phyloP scores from a whole-genome alignment of 2,329 filamentous ascomycete species.

The Coniochaeta hoffmannii region DNA sequence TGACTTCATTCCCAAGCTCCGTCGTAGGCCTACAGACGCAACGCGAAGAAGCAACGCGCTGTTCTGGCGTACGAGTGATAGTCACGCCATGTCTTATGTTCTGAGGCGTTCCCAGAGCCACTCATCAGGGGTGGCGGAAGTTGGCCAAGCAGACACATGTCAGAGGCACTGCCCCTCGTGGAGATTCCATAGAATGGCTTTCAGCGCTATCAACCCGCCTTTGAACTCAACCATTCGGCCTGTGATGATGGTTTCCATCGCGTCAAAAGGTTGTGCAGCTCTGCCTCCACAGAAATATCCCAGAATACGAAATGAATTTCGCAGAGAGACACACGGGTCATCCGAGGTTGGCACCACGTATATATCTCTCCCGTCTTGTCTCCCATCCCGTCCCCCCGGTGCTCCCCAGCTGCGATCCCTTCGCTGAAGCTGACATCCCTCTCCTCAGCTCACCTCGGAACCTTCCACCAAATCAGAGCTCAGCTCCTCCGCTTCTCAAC shows the following conservation, averaged over 20 bases:
- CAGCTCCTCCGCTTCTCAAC: not conserved
- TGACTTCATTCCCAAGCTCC: not conserved
- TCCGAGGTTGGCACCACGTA: not conserved
- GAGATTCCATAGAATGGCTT: not conserved
- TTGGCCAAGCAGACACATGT: not conserved
- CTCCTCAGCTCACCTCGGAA: not conserved
- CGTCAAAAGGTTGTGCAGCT: not conserved
- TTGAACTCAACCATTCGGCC: not conserved
- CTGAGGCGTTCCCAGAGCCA: not conserved
- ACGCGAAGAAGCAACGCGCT: not conserved
- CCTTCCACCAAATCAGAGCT: not conserved
- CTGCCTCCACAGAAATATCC: not conserved
- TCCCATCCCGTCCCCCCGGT: not conserved
- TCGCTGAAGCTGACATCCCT: no score
- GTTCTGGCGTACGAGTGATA: not conserved
- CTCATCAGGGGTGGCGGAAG: not conserved
- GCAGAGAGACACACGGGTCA: no score
- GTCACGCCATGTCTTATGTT: not conserved
- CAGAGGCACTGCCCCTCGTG: not conserved
- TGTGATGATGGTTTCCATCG: not conserved
- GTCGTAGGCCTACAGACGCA: not conserved
- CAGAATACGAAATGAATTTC: not conserved
- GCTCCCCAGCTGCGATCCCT: not conserved
- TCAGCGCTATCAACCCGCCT: not conserved
- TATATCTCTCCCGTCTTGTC: not conserved